Percentiles rank a stretch among this genome's conserved stretches.
Evolutionary conservation across 345 rosid genomes (phyloP).

Genomic region (Rhodamnia argentea): DNA sequence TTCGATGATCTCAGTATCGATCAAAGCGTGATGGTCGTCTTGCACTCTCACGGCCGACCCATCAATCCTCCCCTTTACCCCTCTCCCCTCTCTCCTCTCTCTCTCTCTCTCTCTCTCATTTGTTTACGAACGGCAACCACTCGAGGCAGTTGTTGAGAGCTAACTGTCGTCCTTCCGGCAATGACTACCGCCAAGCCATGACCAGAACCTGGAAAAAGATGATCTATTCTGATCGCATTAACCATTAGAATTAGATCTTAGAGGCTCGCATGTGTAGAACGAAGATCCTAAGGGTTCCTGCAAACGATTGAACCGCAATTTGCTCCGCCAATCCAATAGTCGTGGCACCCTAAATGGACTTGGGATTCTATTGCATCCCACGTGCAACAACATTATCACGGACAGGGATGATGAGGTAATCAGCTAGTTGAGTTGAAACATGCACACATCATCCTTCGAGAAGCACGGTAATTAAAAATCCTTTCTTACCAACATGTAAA

Average conservation of each 20-base stretch:
- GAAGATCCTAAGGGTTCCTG: not conserved
- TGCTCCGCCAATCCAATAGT: not conserved
- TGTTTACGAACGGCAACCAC: not conserved
- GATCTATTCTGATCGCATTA: not conserved
- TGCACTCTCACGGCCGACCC: too few relatives aligned
- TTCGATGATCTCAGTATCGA: too few relatives aligned
- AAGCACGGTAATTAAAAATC: not conserved
- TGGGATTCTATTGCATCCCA: not conserved
- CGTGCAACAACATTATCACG: not conserved
- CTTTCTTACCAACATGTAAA: not conserved
- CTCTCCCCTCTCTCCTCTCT: too few relatives aligned
- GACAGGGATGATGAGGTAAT: not conserved
- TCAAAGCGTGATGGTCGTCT: too few relatives aligned
- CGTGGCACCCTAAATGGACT: not conserved
- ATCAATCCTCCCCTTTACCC: too few relatives aligned
- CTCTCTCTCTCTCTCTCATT: too few relatives aligned
- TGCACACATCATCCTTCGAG: not conserved
- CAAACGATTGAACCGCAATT: not conserved
- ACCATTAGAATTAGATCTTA: not conserved
- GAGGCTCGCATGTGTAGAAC: not conserved
- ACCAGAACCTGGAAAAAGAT: not conserved
- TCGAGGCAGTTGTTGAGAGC: not conserved
- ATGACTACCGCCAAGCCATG: not conserved
- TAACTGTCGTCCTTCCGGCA: not conserved
- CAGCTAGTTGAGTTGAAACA: not conserved